Base-by-base conservation (phyloP, 163 green algal genomes). In the Chlorella variabilis region DNA sequence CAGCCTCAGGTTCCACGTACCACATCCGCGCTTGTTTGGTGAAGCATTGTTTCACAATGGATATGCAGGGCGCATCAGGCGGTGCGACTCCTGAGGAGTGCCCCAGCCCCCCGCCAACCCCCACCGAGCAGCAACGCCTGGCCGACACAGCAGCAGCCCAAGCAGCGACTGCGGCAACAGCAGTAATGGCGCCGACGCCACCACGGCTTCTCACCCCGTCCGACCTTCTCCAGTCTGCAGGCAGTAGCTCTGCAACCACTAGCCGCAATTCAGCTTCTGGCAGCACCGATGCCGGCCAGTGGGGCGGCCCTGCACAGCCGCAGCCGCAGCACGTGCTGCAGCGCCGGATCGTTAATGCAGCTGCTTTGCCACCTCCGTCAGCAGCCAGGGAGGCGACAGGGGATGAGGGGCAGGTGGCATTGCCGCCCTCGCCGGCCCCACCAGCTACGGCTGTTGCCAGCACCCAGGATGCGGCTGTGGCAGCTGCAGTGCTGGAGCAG, bases 181-280 rank as follows among this genome's bases (percentile, higher is more conserved):
- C 54, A 8, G 45, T 54, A 15, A 15, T 54, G 45, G 48, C 59
- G 36, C 66, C 82, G 42, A 58, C 61, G 77, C 80, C 77, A 41
- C 83, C 81, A 21, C 71, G 62, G n/a, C 81, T 93, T 41, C 82
- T 94, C 34, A 93, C 89, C 6, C 89, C 89, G 27, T 87, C 78
- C 9, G 82, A 91, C 65, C 81, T 93, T 13, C 51, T 84, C 8
- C 79, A 54, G 59, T 76, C 78, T 29, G 38, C 49, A 1, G 38
- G 31, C 33, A 51, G 41, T 33, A 78, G 62, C 49, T 18, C 45
- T 36, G 62, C 42, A 29, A 63, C 41, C 31, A 59, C 48, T 42
- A n/a, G 20, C 15, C 15, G 45, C 45, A 54, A 54, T 54, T 54
- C 11, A 54, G 45, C n/a, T n/a, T n/a, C n/a, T n/a, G 45, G 11